phyloP scores from a whole-genome alignment of 1,284 basidiomycete species.

The Fomitopsis pinicola region DNA sequence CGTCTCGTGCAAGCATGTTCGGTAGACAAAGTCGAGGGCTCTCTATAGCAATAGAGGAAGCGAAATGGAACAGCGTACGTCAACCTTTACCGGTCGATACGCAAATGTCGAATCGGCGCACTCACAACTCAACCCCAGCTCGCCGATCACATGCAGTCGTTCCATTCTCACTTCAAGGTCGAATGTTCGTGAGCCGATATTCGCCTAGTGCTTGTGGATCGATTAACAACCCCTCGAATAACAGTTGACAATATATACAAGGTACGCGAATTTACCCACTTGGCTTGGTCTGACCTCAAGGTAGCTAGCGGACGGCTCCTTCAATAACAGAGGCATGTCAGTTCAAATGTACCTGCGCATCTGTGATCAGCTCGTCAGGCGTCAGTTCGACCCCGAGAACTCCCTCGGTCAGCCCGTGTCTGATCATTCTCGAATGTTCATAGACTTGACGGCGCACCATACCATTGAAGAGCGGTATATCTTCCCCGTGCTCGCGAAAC shows the following conservation, averaged over 20 bases:
- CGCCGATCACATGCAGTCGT: constrained; percentile 21
- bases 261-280: constrained; percentile 9
- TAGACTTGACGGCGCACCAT: constrained; percentile 62
- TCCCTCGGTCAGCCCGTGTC: background rate
- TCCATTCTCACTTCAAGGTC: constrained; percentile 27
- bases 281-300: background rate
- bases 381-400: constrained; percentile 10
- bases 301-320: constrained; percentile 29
- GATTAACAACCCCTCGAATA: background rate
- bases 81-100: background rate
- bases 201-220: background rate
- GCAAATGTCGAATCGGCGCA: background rate
- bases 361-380: constrained; percentile 19
- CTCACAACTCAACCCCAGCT: constrained; percentile 13
- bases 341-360: constrained; percentile 22
- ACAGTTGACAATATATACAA: constrained; percentile 25
- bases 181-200: constrained; percentile 22
- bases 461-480: constrained; percentile 59
- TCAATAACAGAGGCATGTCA: constrained; percentile 23
- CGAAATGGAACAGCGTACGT: constrained; percentile 14
- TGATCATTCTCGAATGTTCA: background rate
- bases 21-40: background rate
- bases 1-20: background rate
- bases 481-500: constrained; percentile 60
- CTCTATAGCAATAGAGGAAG: constrained; percentile 8